Evolutionary conservation across 2,329 filamentous ascomycete genomes (phyloP).

Genomic region (Beauveria australis): DNA sequence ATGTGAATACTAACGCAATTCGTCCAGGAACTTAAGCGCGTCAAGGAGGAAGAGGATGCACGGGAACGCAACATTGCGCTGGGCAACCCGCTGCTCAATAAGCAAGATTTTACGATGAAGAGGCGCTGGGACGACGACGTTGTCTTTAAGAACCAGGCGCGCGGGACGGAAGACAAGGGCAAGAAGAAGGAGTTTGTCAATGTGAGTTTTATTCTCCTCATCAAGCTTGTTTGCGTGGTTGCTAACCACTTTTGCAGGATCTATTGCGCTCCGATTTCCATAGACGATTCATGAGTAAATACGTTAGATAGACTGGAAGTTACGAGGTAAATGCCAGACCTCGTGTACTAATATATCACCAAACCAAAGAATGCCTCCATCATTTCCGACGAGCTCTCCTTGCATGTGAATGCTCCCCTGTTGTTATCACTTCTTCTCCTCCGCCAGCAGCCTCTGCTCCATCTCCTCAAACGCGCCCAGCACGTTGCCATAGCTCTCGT

Average conservation of each 20-base stretch:
- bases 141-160: conserved; percentile 97
- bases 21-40: conserved; percentile 63
- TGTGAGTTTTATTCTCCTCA: conserved; percentile 40
- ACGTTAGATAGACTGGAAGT: conserved; percentile 40
- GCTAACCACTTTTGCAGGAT: conserved; percentile 45
- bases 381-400: background rate
- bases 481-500: conserved; percentile 69
- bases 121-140: conserved; percentile 96
- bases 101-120: conserved; percentile 83
- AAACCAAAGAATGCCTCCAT: conserved; percentile 15
- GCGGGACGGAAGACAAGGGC: conserved; percentile 85
- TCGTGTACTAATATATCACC: conserved; percentile 21
- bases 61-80: conserved; percentile 82
- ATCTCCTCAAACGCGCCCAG: conserved; percentile 69
- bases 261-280: conserved; percentile 93
- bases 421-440: conserved; percentile 17
- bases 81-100: conserved; percentile 88
- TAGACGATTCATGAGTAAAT: conserved; percentile 85
- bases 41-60: conserved; percentile 73
- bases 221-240: background rate
- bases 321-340: background rate
- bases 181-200: conserved; percentile 95
- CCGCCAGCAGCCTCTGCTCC: conserved; percentile 56
- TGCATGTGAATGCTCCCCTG: background rate
- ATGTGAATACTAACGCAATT: conserved; percentile 7